phyloP scores from a whole-genome alignment of 148 eudicot genomes.

The Chenopodium suecicum region DNA sequence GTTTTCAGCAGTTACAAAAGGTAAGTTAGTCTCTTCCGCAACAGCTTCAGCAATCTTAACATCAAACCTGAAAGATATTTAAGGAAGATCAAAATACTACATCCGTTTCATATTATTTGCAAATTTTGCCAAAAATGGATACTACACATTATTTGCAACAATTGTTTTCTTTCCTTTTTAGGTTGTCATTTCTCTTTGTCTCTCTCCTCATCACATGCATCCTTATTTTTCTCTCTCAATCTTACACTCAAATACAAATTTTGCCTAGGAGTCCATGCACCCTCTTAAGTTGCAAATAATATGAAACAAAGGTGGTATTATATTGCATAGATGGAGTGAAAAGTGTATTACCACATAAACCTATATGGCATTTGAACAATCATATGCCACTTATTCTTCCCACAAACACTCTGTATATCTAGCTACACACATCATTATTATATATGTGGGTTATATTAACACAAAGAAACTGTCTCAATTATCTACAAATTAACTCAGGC shows the following conservation, averaged over 20 bases:
- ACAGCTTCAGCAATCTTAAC: conserved; percentile 94
- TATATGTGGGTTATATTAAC: not conserved
- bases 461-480: not conserved
- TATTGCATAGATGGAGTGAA: not conserved
- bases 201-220: no score
- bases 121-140: no score
- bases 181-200: no score
- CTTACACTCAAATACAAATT: no score
- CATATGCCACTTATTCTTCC: not conserved
- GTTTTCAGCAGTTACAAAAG: conserved; percentile 96
- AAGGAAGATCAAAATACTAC: not conserved
- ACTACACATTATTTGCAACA: no score
- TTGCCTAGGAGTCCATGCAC: no score
- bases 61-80: conserved; percentile 64
- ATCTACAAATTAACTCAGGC: not conserved
- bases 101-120: no score
- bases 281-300: no score
- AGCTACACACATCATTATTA: not conserved
- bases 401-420: not conserved
- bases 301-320: no score
- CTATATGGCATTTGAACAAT: not conserved
- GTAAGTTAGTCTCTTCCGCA: conserved; percentile 86
- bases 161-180: no score
- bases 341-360: not conserved
- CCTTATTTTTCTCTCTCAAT: no score